phyloP scores from a whole-genome alignment of 2,329 filamentous ascomycete genomes.

The Fusarium albidum region DNA sequence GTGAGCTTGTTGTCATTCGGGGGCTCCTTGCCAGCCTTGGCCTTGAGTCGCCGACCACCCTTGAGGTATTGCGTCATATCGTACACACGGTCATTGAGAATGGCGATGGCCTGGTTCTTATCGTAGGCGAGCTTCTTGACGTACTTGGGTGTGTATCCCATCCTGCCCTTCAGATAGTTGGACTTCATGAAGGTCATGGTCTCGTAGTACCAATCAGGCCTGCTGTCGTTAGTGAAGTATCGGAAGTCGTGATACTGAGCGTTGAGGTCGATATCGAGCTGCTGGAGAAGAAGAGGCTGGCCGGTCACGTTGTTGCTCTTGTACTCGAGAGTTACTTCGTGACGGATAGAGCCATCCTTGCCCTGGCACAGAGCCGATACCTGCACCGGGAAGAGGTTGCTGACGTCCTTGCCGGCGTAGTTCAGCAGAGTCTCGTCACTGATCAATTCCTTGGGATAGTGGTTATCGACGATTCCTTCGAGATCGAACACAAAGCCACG shows the following conservation, averaged over 20 bases:
- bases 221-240: conserved; percentile 79
- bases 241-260: conserved; percentile 93
- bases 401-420: conserved; percentile 90
- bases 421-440: conserved; percentile 67
- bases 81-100: conserved; percentile 82
- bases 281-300: conserved; percentile 68
- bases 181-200: conserved; percentile 80
- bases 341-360: conserved; percentile 68
- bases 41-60: conserved; percentile 74
- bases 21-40: conserved; percentile 59
- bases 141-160: conserved; percentile 84
- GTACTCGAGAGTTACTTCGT: conserved; percentile 85
- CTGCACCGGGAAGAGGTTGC: conserved; percentile 88
- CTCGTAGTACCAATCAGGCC: conserved; percentile 92
- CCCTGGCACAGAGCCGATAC: conserved; percentile 92
- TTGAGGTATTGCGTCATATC: conserved; percentile 85
- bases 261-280: conserved; percentile 70
- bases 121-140: conserved; percentile 73
- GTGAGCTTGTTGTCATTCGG: conserved; percentile 61
- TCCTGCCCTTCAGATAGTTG: conserved; percentile 84
- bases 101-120: conserved; percentile 74
- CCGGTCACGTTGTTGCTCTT: conserved; percentile 78
- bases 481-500: conserved; percentile 92
- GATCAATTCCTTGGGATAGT: conserved; percentile 73
- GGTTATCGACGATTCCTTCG: conserved; percentile 72